Percentiles rank a stretch among this genome's conserved stretches.
Evolutionary conservation across 2,329 filamentous ascomycete species (phyloP).

Genomic region (Fragosphaeria purpurea): DNA sequence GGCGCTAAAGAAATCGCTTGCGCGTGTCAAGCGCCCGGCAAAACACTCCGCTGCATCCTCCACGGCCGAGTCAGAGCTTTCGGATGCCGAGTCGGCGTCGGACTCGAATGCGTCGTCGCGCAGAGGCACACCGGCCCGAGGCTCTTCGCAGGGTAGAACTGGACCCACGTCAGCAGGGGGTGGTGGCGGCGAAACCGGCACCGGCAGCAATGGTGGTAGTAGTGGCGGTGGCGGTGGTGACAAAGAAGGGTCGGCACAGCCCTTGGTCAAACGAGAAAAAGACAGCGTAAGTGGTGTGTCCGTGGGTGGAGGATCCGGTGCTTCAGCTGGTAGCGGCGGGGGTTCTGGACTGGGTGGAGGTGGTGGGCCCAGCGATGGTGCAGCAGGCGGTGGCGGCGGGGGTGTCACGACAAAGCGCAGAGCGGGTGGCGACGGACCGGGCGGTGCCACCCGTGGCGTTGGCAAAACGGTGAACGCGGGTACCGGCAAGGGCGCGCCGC

Average conservation of each 20-base stretch:
- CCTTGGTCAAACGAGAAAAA: constrained; percentile 7
- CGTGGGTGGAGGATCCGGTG: not conserved
- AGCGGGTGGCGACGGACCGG: not conserved
- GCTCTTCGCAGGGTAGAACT: constrained; percentile 14
- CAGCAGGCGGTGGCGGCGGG: not conserved
- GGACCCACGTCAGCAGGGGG: not conserved
- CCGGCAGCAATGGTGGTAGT: not conserved
- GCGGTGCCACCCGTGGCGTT: not conserved
- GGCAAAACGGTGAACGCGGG: not conserved
- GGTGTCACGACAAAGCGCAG: constrained; percentile 6
- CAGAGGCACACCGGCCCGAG: constrained; percentile 27
- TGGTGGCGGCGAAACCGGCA: constrained; percentile 1
- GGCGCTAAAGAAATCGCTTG: constrained; percentile 49
- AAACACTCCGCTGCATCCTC: constrained; percentile 51
- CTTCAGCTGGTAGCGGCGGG: constrained; percentile 12
- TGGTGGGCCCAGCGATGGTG: not conserved
- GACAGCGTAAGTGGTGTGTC: constrained; percentile 2
- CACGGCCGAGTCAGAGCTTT: constrained; percentile 54
- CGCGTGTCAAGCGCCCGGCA: constrained; percentile 49
- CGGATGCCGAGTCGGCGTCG: constrained; percentile 49
- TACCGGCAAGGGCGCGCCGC: constrained; percentile 13
- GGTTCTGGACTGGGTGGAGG: not conserved
- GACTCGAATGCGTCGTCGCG: constrained; percentile 39
- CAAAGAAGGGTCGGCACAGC: constrained; percentile 6
- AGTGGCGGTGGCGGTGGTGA: constrained; percentile 1